Evolutionary conservation across 1,284 basidiomycete species (phyloP), one percentile per base, ranked within the genome.

Genomic region (Moniliophthora roreri): DNA sequence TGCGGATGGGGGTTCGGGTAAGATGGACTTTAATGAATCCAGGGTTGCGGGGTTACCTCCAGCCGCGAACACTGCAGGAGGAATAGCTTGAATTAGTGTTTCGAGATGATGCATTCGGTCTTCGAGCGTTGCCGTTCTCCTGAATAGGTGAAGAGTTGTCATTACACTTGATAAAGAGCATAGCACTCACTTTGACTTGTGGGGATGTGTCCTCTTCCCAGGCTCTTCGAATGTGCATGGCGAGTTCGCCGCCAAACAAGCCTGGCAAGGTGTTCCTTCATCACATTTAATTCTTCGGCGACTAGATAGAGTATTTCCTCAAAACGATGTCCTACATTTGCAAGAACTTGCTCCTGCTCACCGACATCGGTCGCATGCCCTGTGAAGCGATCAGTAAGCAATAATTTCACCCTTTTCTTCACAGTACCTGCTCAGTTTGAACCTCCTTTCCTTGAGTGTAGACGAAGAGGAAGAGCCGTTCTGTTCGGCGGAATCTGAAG

Each of bases 351-450:
- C 16, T 26, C 18, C 32, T 52, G 66, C 86, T 79, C 71, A 91
- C 88, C 89, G 82, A 76, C 89, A 91, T 56, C 89, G 85, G 78
- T 91, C 89, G 75, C 89, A 91, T 56, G 89, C 89, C 66, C 89
- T 90, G 55, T 26, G 55, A 59, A 48, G 10, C 36, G 42, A 45
- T 48, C 41, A 44, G 57, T 39, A 24, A 40, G 8, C 48, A 23
- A 24, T n/a, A 16, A 32, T 34, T 10, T 23, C 36, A 28, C 26
- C 15, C 15, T n/a, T n/a, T 10, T 18, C 35, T 5, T n/a, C 15
- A 26, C 28, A 32, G 11, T 32, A 87, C 89, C 89, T 86, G 80
- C 86, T 90, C 54, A 91, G 71, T 74, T 91, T 91, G 75, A 91
- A 91, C 52, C 89, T 78, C 52, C 89, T 76, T 63, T 91, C 89